Evolutionary conservation across 2,329 filamentous ascomycete species (phyloP).

Genomic region (Fusarium hostae): DNA sequence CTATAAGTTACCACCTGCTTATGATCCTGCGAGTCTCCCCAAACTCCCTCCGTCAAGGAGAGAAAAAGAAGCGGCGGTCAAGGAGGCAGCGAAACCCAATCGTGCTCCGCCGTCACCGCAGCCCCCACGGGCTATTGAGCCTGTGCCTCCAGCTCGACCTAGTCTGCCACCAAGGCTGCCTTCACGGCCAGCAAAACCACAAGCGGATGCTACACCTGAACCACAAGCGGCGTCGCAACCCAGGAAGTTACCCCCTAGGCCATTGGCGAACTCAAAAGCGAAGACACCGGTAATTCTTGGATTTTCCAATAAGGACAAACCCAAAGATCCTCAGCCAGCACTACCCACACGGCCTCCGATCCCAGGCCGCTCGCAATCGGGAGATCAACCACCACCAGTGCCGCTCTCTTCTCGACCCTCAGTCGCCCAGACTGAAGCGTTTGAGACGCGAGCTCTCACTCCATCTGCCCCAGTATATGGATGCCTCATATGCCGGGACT

Average conservation of each 20-base stretch:
- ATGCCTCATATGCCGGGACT: constrained; percentile 91
- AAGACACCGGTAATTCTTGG: constrained; percentile 34
- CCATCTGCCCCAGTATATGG: constrained; percentile 44
- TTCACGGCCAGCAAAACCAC: constrained; percentile 56
- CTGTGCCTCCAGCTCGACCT: constrained; percentile 50
- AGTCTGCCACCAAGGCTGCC: constrained; percentile 63
- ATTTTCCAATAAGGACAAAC: constrained; percentile 21
- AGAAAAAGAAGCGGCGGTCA: constrained; percentile 58
- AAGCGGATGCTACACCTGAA: constrained; percentile 19
- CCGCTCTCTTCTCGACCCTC: constrained; percentile 65
- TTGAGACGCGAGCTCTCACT: constrained; percentile 48
- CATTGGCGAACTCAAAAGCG: constrained; percentile 23
- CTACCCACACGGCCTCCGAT: constrained; percentile 32
- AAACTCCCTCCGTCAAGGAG: constrained; percentile 65
- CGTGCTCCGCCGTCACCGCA: constrained; percentile 32
- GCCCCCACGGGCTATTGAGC: constrained; percentile 43
- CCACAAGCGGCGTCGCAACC: constrained; percentile 17
- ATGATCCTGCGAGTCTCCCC: constrained; percentile 67
- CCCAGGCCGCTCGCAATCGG: constrained; percentile 26
- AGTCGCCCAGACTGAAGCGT: constrained; percentile 61
- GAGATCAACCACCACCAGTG: constrained; percentile 61
- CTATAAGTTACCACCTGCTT: constrained; percentile 66
- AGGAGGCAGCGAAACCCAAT: constrained; percentile 41
- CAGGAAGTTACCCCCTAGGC: constrained; percentile 32
- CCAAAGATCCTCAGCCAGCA: constrained; percentile 20